Conservation (phyloP, 2,329 filamentous ascomycete genomes). For the Fusarium goolgardi region DNA sequence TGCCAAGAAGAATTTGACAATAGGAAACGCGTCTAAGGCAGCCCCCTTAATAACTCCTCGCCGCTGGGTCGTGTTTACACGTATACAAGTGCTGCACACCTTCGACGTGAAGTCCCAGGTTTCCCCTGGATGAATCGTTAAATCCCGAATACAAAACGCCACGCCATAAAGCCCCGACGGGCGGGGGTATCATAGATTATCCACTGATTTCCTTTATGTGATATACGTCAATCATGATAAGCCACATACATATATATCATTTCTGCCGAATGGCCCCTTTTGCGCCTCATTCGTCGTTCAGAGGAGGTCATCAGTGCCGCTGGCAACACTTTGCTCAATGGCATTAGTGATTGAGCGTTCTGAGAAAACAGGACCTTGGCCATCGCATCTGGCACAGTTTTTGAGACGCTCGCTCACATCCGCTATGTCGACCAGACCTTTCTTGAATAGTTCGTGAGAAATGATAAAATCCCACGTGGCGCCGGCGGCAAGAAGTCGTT, state of each 20-base stretch:
- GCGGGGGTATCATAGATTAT: slow-evolving; percentile 44
- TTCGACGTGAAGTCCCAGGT: slow-evolving; percentile 5
- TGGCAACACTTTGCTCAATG: slow-evolving; percentile 81
- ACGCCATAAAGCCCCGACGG: slow-evolving; percentile 45
- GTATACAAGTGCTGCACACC: slow-evolving; percentile 2
- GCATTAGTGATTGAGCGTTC: slow-evolving; percentile 78
- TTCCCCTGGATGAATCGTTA: slow-evolving; percentile 19
- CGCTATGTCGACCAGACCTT: slow-evolving; percentile 82
- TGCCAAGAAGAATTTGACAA: neutral
- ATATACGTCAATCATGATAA: slow-evolving; percentile 46
- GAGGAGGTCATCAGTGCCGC: slow-evolving; percentile 80
- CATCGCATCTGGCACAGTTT: slow-evolving; percentile 81
- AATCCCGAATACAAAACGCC: slow-evolving; percentile 45
- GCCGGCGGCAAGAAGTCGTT: slow-evolving; percentile 77
- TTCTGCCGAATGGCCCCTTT: slow-evolving; percentile 18
- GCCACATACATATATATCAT: slow-evolving; percentile 21
- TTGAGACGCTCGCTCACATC: slow-evolving; percentile 84
- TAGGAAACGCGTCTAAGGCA: neutral
- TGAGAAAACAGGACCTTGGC: slow-evolving; percentile 87
- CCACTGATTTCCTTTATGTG: slow-evolving; percentile 35
- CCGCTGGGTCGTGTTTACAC: slow-evolving; percentile 4
- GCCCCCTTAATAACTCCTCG: slow-evolving; percentile 16
- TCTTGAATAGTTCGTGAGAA: slow-evolving; percentile 78
- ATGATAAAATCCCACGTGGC: slow-evolving; percentile 94
- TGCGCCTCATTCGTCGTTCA: slow-evolving; percentile 42